Conservation (phyloP, 495 filamentous ascomycete species). For the Neurospora sp. region DNA sequence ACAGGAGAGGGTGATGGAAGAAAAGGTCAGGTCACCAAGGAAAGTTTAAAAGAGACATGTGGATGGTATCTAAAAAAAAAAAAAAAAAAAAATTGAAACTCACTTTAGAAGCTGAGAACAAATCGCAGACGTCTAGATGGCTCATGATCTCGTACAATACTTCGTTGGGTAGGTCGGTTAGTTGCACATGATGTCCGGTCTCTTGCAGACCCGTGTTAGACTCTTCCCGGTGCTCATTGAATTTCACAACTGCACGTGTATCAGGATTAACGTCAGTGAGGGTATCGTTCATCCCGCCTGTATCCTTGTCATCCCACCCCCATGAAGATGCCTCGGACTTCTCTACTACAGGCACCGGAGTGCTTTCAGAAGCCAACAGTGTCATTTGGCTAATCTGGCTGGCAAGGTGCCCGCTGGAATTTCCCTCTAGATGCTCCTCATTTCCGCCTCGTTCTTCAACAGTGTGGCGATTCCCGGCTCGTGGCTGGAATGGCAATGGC, state of each 20-base stretch:
- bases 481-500: constrained; percentile 3
- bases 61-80: constrained; percentile 1
- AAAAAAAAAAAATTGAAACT: constrained; percentile 9
- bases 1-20: constrained; percentile 5
- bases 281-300: not conserved
- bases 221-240: not conserved
- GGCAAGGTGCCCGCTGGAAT: constrained; percentile 13
- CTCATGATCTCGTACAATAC: constrained; percentile 44
- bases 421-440: not conserved
- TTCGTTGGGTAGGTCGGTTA: constrained; percentile 40
- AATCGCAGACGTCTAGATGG: constrained; percentile 47
- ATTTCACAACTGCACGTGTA: not conserved
- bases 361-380: constrained; percentile 10
- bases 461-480: not conserved
- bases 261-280: not conserved
- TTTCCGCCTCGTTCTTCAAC: not conserved
- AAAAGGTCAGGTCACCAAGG: constrained; percentile 3
- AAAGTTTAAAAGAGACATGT: not conserved
- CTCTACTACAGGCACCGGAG: not conserved
- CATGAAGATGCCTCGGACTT: not conserved
- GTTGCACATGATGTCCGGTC: constrained; percentile 1
- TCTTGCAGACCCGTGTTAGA: not conserved
- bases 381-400: constrained; percentile 14
- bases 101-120: constrained; percentile 46
- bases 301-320: not conserved